Conservation (phyloP, 2,329 filamentous ascomycete genomes). For the Alternaria novae-zelandiae region DNA sequence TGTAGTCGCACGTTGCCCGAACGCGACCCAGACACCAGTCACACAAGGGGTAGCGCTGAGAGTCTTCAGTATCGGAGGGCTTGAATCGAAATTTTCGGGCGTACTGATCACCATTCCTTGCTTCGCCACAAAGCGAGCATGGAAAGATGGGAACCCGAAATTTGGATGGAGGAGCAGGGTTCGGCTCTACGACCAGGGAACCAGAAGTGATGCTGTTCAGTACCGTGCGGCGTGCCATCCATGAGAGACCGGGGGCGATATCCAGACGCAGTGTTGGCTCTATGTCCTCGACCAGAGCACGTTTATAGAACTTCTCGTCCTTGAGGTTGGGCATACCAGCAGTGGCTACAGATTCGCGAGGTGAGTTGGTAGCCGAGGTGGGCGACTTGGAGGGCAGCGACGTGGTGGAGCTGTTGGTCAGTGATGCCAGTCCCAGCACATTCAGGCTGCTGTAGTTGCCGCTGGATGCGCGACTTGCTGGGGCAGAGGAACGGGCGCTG, state of each 20-base stretch:
- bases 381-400: constrained; percentile 59
- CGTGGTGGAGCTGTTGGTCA: constrained; percentile 59
- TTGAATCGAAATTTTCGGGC: constrained; percentile 86
- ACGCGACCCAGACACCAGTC: constrained; percentile 84
- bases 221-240: constrained; percentile 87
- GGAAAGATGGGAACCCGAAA: constrained; percentile 66
- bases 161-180: constrained; percentile 56
- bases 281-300: constrained; percentile 85
- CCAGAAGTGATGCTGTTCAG: constrained; percentile 84
- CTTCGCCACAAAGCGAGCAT: constrained; percentile 90
- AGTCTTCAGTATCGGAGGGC: constrained; percentile 82
- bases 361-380: constrained; percentile 40
- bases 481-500: constrained; percentile 62
- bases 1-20: constrained; percentile 87
- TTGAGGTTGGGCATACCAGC: constrained; percentile 69
- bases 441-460: constrained; percentile 72
- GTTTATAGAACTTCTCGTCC: constrained; percentile 94
- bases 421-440: constrained; percentile 61
- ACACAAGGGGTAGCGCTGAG: constrained; percentile 89
- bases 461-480: constrained; percentile 72
- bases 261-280: constrained; percentile 93
- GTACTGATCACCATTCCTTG: constrained; percentile 72
- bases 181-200: constrained; percentile 84
- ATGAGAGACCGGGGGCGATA: constrained; percentile 86
- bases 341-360: constrained; percentile 37